Evolutionary conservation across 75 land plant species (phyloP), one percentile per base, ranked within the genome.

Genomic region (Gnetum montanum): DNA sequence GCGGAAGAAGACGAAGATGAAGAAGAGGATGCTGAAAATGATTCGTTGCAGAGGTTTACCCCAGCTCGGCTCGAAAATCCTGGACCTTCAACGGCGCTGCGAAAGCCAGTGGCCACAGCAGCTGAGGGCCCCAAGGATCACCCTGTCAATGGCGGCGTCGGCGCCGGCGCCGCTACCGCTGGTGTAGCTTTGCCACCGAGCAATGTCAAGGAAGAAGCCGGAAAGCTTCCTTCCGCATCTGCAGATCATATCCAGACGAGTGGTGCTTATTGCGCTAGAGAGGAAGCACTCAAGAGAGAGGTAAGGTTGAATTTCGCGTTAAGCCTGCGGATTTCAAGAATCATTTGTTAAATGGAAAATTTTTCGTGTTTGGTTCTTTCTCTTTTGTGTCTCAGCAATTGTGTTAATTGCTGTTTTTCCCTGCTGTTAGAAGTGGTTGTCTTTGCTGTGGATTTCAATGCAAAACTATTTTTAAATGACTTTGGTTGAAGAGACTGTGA

Each of bases 241-340:
- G 77, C 84, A 3, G 99, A 95, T 49, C 70, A 80, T 54, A 64
- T 90, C 18, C 98, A 90, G 77, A 79, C 91, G 8, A 86, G 91
- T 60, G 99, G 99, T 8, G 96, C 98, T 57, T 95, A 95, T 57
- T 80, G 83, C 67, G 71, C 97, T 8, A 74, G 99, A 30, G 99
- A 95, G 46, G 99, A 90, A 73, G 72, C 75, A 53, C 69, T 90
- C 55, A 95, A 83, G 72, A 71, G 70, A 72, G 99, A 95, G 99
- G 99, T 95, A 49, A 22, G 6, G 3, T 10, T 48, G 12, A 48
- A 48, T 48, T 48, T 48, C n/a, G 49, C 8, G 6, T 48, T 20
- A 19, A 8, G 8, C 20, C n/a, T 8, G 7, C 29, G 22, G 22
- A 26, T 7, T n/a, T 20, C 18, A 5, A 16, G 29, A 23, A 30